Base-by-base conservation (phyloP, 495 filamentous ascomycete genomes). In the Xylaria scruposa region DNA sequence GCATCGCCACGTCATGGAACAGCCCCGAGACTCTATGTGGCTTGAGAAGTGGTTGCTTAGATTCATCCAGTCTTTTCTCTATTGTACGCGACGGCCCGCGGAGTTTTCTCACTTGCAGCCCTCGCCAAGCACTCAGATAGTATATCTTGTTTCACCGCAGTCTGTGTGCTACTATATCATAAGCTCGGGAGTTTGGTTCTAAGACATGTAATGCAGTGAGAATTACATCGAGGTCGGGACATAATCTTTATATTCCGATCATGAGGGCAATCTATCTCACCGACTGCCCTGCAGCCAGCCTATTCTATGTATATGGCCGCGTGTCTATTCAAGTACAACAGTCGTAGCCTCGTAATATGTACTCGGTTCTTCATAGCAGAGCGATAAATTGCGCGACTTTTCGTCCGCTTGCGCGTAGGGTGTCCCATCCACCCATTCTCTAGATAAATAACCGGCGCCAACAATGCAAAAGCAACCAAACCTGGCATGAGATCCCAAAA, bases 391-490 rank as follows among this genome's bases (percentile, higher is more conserved):
- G 49, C 9, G 21, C 21, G 10, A 53, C 49, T 26, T 13, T 26
- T 53, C 19, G 49, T 53, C 49, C 49, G 54, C 33, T 33, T 60
- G 33, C 58, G 58, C 19, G 58, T 10, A 33, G 9, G 58, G 17
- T 56, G 26, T 6, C 38, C 24, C 21, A 31, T 17, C 9, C 53
- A 56, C 53, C 53, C 53, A 8, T 19, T 31, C 29, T 59, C 26
- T 59, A 42, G 12, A n/a, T 24, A 24, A 63, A 63, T 13, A 33
- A 31, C 51, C 51, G 29, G 21, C 53, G 40, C 66, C 66, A 24
- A 24, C 36, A 26, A 56, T 67, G 60, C 60, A 44, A 59, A 59
- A 54, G 51, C 51, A 59, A 59, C 1, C 38, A 38, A 60, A 21
- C 33, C 58, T 21, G 17, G n/a, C 31, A 21, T n/a, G 19, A 60